Evolutionary conservation across 108 stramenopile species (phyloP).

Genomic region (Conticribra weissflogii): DNA sequence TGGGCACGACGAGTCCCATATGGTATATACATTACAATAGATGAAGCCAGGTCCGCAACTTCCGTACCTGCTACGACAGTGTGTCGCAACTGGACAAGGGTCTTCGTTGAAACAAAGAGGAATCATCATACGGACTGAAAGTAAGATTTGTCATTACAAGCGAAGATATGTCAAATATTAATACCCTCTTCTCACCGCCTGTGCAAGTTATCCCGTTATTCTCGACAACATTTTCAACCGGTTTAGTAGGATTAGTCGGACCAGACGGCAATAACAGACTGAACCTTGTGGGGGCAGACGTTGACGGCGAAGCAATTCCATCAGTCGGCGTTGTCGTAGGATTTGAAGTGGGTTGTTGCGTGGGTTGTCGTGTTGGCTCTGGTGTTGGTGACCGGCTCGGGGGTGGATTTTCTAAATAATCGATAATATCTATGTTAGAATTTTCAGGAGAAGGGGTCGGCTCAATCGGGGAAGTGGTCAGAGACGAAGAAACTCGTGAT

Average conservation of each 20-base stretch:
- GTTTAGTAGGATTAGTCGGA: not conserved
- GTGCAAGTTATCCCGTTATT: slow-evolving; percentile 18
- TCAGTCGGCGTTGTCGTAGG: slow-evolving; percentile 9
- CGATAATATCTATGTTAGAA: not conserved
- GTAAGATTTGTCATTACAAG: too few relatives aligned
- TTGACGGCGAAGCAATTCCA: not conserved
- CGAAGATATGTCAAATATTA: too few relatives aligned
- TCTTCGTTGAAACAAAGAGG: too few relatives aligned
- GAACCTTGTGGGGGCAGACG: not conserved
- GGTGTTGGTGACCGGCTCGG: not conserved
- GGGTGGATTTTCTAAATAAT: not conserved
- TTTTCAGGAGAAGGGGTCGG: not conserved
- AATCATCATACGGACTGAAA: too few relatives aligned
- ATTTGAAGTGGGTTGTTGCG: not conserved
- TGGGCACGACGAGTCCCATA: slow-evolving; percentile 19
- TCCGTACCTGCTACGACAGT: slow-evolving; percentile 37
- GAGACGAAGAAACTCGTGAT: too few relatives aligned
- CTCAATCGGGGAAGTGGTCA: too few relatives aligned
- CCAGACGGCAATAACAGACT: too few relatives aligned
- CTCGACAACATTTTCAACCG: not conserved
- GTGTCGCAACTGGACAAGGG: slow-evolving; percentile 27
- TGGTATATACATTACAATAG: slow-evolving; percentile 31
- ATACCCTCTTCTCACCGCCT: too few relatives aligned
- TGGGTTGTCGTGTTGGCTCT: not conserved
- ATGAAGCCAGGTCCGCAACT: slow-evolving; percentile 41